These are phyloP conservation scores for Syzygium aqueum DNA, from an alignment of 345 rosid genomes.

Conservation along the genomic window DNA sequence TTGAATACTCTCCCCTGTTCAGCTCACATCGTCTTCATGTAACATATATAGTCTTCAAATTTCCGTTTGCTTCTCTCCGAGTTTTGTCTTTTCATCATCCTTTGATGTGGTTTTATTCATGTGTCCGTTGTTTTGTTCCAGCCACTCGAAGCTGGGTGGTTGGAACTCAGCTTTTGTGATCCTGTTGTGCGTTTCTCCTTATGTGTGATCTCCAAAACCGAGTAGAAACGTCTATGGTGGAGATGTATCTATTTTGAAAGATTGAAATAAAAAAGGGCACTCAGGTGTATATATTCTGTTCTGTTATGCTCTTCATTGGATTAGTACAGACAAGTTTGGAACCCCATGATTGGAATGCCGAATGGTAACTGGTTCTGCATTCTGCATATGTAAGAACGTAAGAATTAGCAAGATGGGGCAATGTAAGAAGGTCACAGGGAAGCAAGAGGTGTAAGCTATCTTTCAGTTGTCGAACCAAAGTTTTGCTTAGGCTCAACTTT, in stretches of 20 bases:
- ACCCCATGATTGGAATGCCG: background rate
- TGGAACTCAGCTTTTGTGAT: background rate
- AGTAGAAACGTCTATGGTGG: background rate
- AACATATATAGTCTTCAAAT: background rate
- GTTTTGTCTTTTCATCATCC: background rate
- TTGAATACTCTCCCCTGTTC: background rate
- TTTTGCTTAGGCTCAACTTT: background rate
- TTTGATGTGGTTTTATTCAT: background rate
- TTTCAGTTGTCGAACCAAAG: background rate
- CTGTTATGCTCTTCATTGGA: background rate
- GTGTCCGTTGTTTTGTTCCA: background rate
- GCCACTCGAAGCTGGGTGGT: background rate
- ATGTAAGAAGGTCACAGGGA: background rate
- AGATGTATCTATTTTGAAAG: background rate
- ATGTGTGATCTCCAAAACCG: background rate
- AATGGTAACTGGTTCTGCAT: background rate
- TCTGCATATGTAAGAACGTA: background rate
- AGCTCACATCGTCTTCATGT: background rate
- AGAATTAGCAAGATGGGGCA: background rate
- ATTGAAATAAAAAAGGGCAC: background rate
- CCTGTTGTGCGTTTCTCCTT: background rate
- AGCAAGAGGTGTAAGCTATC: background rate
- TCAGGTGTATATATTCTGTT: background rate
- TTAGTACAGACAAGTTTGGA: background rate
- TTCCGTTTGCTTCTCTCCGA: background rate